Base-by-base conservation (phyloP, 495 filamentous ascomycete genomes). In the Xylaria scruposa region DNA sequence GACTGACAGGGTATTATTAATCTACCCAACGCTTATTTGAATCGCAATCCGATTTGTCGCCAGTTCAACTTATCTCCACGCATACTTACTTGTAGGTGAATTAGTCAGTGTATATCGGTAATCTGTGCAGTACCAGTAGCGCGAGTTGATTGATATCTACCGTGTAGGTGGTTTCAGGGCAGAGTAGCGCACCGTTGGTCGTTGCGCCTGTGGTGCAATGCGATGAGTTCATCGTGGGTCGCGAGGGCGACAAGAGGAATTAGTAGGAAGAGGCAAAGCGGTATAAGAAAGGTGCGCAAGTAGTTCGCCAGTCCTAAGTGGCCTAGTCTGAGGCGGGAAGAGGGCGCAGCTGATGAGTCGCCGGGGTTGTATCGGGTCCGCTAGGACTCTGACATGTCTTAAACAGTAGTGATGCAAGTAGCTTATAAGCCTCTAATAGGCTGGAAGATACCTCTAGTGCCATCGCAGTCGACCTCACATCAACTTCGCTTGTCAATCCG, bases 311-410 rank as follows among this genome's bases (percentile, higher is more conserved):
- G 38, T 56, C 70, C 42, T 21, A 75, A 72, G 19, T 8, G 72
- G 77, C 68, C 65, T 79, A 76, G 77, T 60, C 51, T 65, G 73
- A 75, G 77, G 77, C 77, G 74, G 67, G 69, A 72, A 40, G 29
- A 73, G 67, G 77, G 77, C 75, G 75, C 75, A 77, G 75, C 67
- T 70, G 68, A 70, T 63, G 29, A 63, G 46, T 63, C 58, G 68
- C 33, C 59, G 47, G 68, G 70, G 74, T 79, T 61, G 61, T 69
- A 74, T 76, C 65, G 72, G 77, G 49, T 67, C 76, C 54, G 19
- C 47, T 79, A 79, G 77, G 77, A 79, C 76, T 79, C 62, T 31
- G 60, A 12, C 46, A 69, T 24, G 77, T 79, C 58, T 19, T 61
- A 24, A 1, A 4, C 58, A 67, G 64, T 77, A 79, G 70, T 31